These are phyloP conservation scores for Coleophoma cylindrospora DNA, from an alignment of 2,329 filamentous ascomycete genomes.

Conservation along the genomic window DNA sequence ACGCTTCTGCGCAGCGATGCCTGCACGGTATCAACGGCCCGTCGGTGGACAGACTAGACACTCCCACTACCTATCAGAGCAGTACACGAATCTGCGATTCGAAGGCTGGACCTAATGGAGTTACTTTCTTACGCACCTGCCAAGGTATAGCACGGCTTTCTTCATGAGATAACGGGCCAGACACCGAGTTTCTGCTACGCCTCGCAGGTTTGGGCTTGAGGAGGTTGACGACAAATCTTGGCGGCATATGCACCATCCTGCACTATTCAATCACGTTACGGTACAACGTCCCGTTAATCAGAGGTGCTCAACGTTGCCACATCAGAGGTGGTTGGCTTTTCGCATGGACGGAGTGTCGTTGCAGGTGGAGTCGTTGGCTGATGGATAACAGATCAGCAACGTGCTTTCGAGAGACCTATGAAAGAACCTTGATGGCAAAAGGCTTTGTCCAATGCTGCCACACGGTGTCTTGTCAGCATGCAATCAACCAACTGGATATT, in stretches of 20 bases:
- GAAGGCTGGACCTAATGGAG: background rate
- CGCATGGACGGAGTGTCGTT: background rate
- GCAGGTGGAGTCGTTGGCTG: constrained; percentile 11
- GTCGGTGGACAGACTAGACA: background rate
- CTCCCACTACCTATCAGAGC: background rate
- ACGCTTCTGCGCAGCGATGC: background rate
- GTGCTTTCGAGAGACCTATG: too few relatives aligned
- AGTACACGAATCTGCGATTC: background rate
- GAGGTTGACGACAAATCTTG: constrained; percentile 3
- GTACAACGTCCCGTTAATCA: constrained; percentile 15
- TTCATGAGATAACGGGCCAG: background rate
- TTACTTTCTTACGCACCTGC: background rate
- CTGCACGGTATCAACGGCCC: background rate
- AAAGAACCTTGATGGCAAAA: too few relatives aligned
- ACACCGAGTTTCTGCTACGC: constrained; percentile 4
- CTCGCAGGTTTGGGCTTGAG: constrained; percentile 10
- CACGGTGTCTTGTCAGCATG: background rate
- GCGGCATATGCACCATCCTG: constrained; percentile 13
- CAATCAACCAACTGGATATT: too few relatives aligned
- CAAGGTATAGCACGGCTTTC: background rate
- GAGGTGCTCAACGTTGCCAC: constrained; percentile 9
- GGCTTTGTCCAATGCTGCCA: background rate
- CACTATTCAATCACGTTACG: constrained; percentile 24
- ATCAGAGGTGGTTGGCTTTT: too few relatives aligned
- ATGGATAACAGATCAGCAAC: constrained; percentile 13